Base-by-base conservation (phyloP, 352 stramenopile species). In the Phytopythium ostracodes region DNA sequence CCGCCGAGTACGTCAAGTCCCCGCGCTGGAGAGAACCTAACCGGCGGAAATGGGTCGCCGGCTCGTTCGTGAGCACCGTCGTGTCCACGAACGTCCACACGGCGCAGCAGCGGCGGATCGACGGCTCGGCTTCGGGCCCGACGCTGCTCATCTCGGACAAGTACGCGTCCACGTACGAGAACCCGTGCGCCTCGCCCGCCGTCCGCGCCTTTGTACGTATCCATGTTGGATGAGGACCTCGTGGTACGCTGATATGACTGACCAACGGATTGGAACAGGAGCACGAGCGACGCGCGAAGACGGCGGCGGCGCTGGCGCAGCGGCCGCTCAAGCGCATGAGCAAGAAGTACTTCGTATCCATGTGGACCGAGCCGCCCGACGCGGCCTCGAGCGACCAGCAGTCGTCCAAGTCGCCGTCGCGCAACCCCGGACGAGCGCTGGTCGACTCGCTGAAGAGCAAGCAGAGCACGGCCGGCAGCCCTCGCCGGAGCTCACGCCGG, bases 271-370 rank as follows among this genome's bases (percentile, higher is more conserved):
- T 44, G 27, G 10, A 2, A 35, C 53, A 77, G 71, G 71, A 87
- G 38, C 72, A 88, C 69, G 63, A 73, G 40, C 77, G 76, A 44
- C 66, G 79, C 27, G 70, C 69, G 17, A 72, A 82, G 67, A 82
- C 75, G 20, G 79, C 75, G 10, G 62, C 67, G 2, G 64, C 73
- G n/a, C 63, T 65, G 12, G 61, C 65, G 3, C 68, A 70, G 31
- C 70, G 67, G 8, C 79, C 73, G 18, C 61, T 78, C 12, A 70
- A 78, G 42, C 66, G 63, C 12, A 59, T 54, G 27, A 63, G 71
- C 29, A 81, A 76, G 60, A 88, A 81, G 44, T 88, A 85, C 56
- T 84, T 88, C 50, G 70, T 65, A 38, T 88, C 79, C 35, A 85
- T 88, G 75, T 88, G 79, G 79, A 76, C 70, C 22, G 63, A 82